Evolutionary conservation across 345 rosid species (phyloP).

Genomic region (Syzygium grande): DNA sequence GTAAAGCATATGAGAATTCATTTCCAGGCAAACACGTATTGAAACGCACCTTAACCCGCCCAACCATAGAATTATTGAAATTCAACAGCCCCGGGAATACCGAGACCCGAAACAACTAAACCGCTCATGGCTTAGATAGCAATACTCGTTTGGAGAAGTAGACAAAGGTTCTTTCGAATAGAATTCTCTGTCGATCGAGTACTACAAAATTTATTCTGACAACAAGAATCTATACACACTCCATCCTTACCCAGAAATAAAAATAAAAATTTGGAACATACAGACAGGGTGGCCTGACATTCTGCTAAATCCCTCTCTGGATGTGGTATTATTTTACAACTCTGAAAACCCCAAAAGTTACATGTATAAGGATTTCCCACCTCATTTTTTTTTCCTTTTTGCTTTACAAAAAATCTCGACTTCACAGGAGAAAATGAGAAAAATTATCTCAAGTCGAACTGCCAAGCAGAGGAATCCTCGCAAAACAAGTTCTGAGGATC

Average conservation of each 20-base stretch:
- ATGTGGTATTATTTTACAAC: conserved; percentile 3
- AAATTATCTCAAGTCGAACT: background rate
- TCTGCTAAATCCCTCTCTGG: conserved; percentile 17
- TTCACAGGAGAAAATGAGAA: background rate
- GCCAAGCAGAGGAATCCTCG: background rate
- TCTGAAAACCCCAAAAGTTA: conserved; percentile 5
- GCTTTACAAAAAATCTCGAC: conserved; percentile 16
- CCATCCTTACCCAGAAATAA: background rate
- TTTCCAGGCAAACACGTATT: background rate
- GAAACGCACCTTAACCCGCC: background rate
- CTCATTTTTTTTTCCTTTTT: background rate
- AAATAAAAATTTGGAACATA: background rate
- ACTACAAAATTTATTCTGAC: background rate
- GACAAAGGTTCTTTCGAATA: background rate
- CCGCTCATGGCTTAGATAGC: background rate
- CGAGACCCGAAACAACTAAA: background rate
- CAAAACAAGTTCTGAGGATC: background rate
- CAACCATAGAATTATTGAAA: background rate
- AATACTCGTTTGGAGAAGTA: background rate
- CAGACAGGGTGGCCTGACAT: background rate
- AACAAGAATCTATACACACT: background rate
- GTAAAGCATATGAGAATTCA: background rate
- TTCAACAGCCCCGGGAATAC: background rate
- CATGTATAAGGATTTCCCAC: conserved; percentile 6
- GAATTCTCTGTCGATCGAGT: background rate